These are phyloP conservation scores for Pterula multifida DNA, from an alignment of 1,284 basidiomycete genomes.

Conservation along the genomic window DNA sequence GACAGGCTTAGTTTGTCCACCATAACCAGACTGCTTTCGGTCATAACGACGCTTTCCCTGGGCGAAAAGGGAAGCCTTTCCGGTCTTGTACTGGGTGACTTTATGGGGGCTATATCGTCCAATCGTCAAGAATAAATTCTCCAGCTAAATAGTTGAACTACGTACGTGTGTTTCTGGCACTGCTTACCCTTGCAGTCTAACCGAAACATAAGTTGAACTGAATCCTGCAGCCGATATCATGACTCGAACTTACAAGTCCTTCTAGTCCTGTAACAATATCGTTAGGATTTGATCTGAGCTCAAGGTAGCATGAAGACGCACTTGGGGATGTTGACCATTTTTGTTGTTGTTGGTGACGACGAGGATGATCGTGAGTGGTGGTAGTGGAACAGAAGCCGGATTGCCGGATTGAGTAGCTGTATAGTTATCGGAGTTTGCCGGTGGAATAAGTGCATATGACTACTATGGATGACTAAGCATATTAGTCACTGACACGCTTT, in stretches of 20 bases:
- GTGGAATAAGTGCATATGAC: neutral
- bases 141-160: slow-evolving; percentile 12
- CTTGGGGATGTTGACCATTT: slow-evolving; percentile 92
- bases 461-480: neutral
- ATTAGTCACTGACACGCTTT: slow-evolving; percentile 1
- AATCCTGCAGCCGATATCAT: neutral
- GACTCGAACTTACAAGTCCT: slow-evolving; percentile 66
- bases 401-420: neutral
- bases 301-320: slow-evolving; percentile 23
- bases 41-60: slow-evolving; percentile 99
- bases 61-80: slow-evolving; percentile 90
- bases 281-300: slow-evolving; percentile 11
- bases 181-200: slow-evolving; percentile 96
- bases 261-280: slow-evolving; percentile 47
- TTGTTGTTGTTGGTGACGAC: slow-evolving; percentile 11
- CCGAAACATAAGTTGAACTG: slow-evolving; percentile 6
- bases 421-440: neutral
- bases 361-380: neutral
- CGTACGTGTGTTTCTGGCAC: slow-evolving; percentile 98
- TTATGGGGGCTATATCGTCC: slow-evolving; percentile 66
- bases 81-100: slow-evolving; percentile 98
- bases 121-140: neutral
- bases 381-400: neutral
- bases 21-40: slow-evolving; percentile 97
- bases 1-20: slow-evolving; percentile 99